Base-by-base conservation (phyloP, 495 filamentous ascomycete species). In the Daldinia grandis region DNA sequence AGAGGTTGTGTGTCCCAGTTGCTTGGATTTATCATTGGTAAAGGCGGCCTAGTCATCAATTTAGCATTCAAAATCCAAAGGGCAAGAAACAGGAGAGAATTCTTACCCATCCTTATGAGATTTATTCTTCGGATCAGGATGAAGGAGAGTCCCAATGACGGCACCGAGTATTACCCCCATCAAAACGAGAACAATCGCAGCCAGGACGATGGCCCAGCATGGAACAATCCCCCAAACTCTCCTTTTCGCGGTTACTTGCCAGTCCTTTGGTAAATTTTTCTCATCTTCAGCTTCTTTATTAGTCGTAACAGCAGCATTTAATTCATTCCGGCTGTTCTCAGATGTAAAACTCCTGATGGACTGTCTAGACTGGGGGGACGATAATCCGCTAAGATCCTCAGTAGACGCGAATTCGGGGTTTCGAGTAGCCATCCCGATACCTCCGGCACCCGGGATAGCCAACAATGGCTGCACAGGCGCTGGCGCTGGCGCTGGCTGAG, bases 1-100 rank as follows among this genome's bases (percentile, higher is more conserved):
- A 93, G 80, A 7, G 87, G 85, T 9, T 88, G 86, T 25, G 87
- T 89, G 77, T 93, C 92, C 70, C 87, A 84, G 8, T 87, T 81
- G 5, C 88, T 83, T 3, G 64, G 50, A 63, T 61, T 44, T 14
- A 28, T 10, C 27, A 17, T 58, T 31, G 62, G 56, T 4, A 60
- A 58, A 53, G 73, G 53, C 4, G 38, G 33, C 44, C 73, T 76
- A 49, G 10, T 53, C 17, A 51, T 12, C 21, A 58, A 19, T 40
- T 76, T 64, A 75, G 64, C 55, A 75, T 58, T 10, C 53, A 24
- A 50, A 55, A 25, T 12, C 15, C 9, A 15, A 56, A 59, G 10
- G 8, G n/a, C 3, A 44, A 1, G 4, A 31, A 19, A 56, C 1
- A 50, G 53, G 27, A 17, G n/a, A 17, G 33, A 21, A 0, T 53